phyloP scores from a whole-genome alignment of 1,139 yeast genomes.

The Pichia sp. region DNA sequence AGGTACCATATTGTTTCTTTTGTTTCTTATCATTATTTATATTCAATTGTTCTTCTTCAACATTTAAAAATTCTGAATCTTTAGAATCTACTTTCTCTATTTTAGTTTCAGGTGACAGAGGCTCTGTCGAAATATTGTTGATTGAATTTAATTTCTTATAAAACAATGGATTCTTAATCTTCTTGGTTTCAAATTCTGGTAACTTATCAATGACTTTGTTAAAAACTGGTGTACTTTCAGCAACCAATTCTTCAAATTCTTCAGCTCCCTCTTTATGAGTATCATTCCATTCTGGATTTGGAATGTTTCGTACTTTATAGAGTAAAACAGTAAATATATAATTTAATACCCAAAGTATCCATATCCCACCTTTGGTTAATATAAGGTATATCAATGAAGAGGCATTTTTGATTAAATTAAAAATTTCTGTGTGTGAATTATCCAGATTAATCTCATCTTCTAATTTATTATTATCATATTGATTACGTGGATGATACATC shows the following conservation, averaged over 20 bases:
- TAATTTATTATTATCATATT: not conserved
- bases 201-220: not conserved
- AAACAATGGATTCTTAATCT: constrained; percentile 13
- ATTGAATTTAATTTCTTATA: constrained; percentile 11
- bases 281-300: constrained; percentile 19
- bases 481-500: not conserved
- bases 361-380: constrained; percentile 19
- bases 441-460: constrained; percentile 1
- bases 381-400: constrained; percentile 17
- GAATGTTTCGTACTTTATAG: constrained; percentile 20
- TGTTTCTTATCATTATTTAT: not conserved
- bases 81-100: not conserved
- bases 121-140: constrained; percentile 10
- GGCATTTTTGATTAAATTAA: constrained; percentile 21
- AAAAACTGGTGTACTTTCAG: constrained; percentile 19
- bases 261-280: no score
- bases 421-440: constrained; percentile 22
- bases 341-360: constrained; percentile 23
- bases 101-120: constrained; percentile 7
- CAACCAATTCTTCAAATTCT: not conserved
- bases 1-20: constrained; percentile 25
- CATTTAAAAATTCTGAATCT: not conserved
- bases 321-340: constrained; percentile 12
- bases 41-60: not conserved
- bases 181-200: not conserved